phyloP scores from a whole-genome alignment of 768 basidiomycete species.

The Naganishia friedmannii region DNA sequence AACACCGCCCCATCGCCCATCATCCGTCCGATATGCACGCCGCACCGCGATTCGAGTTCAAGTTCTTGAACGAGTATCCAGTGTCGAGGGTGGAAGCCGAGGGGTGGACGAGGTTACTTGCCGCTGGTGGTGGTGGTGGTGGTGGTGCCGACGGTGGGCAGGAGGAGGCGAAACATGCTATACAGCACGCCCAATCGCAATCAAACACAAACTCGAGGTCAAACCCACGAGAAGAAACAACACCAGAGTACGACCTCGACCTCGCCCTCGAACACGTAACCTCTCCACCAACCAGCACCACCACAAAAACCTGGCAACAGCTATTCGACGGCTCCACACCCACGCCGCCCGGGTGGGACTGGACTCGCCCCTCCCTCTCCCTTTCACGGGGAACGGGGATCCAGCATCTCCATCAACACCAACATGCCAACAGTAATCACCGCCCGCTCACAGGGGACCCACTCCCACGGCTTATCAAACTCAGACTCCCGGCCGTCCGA shows the following conservation, averaged over 20 bases:
- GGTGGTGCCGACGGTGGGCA: background rate
- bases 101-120: conserved; percentile 12
- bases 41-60: conserved; percentile 46
- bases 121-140: background rate
- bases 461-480: background rate
- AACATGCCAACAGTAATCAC: too few relatives aligned
- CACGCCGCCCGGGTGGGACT: too few relatives aligned
- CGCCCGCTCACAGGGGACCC: background rate
- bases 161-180: conserved; percentile 23
- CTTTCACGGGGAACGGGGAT: too few relatives aligned
- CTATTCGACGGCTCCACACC: too few relatives aligned
- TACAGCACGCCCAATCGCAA: too few relatives aligned
- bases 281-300: too few relatives aligned
- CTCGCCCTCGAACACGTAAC: too few relatives aligned
- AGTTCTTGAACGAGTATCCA: conserved; percentile 47
- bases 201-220: too few relatives aligned
- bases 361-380: too few relatives aligned
- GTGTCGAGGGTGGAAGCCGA: conserved; percentile 40
- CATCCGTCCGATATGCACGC: conserved; percentile 44
- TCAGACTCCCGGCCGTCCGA: background rate
- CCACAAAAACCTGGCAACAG: too few relatives aligned
- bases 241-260: too few relatives aligned
- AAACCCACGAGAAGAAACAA: background rate
- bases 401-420: too few relatives aligned
- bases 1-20: conserved; percentile 37